Conservation (phyloP, 495 filamentous ascomycete species). For the Aspergillus nidulans region DNA sequence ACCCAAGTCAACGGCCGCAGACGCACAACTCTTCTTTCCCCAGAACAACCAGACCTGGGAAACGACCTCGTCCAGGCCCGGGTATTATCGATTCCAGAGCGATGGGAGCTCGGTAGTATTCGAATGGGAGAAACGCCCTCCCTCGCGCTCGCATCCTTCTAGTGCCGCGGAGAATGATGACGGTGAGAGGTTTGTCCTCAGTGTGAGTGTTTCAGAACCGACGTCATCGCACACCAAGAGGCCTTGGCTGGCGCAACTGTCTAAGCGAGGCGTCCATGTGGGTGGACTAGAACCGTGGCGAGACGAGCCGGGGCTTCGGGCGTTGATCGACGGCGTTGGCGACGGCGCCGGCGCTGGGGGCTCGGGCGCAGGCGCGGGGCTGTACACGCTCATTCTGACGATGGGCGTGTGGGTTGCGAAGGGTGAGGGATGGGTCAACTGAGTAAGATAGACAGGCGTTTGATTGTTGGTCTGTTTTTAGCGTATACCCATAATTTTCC, state of each 20-base stretch:
- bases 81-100: conserved; percentile 11
- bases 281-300: conserved; percentile 17
- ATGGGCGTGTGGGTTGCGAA: conserved; percentile 33
- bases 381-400: conserved; percentile 33
- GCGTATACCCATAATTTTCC: background rate
- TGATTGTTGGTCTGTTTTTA: background rate
- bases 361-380: conserved; percentile 13
- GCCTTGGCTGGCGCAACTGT: conserved; percentile 19
- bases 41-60: background rate
- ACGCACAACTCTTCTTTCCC: conserved; percentile 9
- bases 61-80: background rate
- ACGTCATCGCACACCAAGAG: background rate
- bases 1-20: background rate
- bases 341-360: background rate
- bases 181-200: conserved; percentile 14
- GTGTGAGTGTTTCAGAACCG: conserved; percentile 8
- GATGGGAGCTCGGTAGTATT: background rate
- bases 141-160: background rate
- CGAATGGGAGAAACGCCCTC: conserved; percentile 14
- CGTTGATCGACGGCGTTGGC: conserved; percentile 3
- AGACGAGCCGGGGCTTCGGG: background rate
- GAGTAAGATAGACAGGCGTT: background rate
- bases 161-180: background rate
- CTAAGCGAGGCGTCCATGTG: conserved; percentile 15
- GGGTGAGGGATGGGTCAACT: conserved; percentile 31